Evolutionary conservation across 2,329 filamentous ascomycete genomes (phyloP), one percentile per base, ranked within the genome.

Genomic region (Stachybotrys chartarum): DNA sequence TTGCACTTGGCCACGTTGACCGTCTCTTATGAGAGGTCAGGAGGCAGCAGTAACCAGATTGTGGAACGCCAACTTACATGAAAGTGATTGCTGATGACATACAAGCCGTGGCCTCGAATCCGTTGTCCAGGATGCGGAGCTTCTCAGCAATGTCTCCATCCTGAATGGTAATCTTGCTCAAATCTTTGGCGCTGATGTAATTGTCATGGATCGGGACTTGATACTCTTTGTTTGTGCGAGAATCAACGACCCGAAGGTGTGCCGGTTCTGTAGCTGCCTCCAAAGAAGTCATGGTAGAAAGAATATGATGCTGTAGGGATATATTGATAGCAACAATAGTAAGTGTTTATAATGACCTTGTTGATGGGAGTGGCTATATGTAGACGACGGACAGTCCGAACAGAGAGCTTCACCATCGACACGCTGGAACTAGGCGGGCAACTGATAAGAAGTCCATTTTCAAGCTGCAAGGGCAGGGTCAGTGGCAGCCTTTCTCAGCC

Each of bases 1-100:
- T 54, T 68, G 66, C 16, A 72, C 57, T 7, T 64, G 63, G 3
- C 70, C 71, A 48, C 63, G 65, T 32, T 68, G 58, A 18, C 69
- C 69, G 55, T 72, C 68, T 49, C 61, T 65, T 45, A n/a, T 48
- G 63, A 67, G 3, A 65, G 68, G 30, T 58, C 60, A 51, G 49
- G 7, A 63, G 52, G 60, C 59, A 53, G 2, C 17, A 47, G 18
- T 24, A 16, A 42, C 65, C 59, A 7, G 63, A 63, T 7, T 17
- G n/a, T 50, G 47, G 30, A 18, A 30, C n/a, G n/a, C 10, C 4
- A 11, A 30, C 14, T 35, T 51, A 51, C 49, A 51, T 51, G 30
- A 32, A 35, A 5, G 49, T 51, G 30, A 51, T 51, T 14, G 49
- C 49, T 6, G 49, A 51, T 7, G 24, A n/a, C 49, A 51, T 35